phyloP scores from a whole-genome alignment of 306 rosid species.

The barrel medic (Medicago truncatula) region MtrunA17r5.0-ANR NC_053049.1:37688001-37688500 shows the following conservation, averaged over 20 bases:
- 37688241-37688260: constrained; percentile 3
- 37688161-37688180: constrained; percentile 41
- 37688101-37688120: background rate
- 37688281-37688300: constrained; percentile 2
- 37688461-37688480: background rate
- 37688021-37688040: constrained; percentile 32
- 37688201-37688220: constrained; percentile 52
- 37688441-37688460: background rate
- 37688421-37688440: background rate
- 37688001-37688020: constrained; percentile 37
- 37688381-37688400: background rate
- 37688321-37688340: background rate
- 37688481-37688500: no score
- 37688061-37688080: constrained; percentile 21
- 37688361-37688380: background rate
- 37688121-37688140: constrained; percentile 18
- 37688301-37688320: background rate
- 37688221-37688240: constrained; percentile 46
- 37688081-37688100: no score
- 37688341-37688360: constrained; percentile 17
- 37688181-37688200: constrained; percentile 38
- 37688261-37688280: background rate
- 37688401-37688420: constrained; percentile 13
- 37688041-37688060: constrained; percentile 45
- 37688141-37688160: constrained; percentile 28